Conservation (phyloP, 2,329 filamentous ascomycete genomes). For the Penicillium sp. region DNA sequence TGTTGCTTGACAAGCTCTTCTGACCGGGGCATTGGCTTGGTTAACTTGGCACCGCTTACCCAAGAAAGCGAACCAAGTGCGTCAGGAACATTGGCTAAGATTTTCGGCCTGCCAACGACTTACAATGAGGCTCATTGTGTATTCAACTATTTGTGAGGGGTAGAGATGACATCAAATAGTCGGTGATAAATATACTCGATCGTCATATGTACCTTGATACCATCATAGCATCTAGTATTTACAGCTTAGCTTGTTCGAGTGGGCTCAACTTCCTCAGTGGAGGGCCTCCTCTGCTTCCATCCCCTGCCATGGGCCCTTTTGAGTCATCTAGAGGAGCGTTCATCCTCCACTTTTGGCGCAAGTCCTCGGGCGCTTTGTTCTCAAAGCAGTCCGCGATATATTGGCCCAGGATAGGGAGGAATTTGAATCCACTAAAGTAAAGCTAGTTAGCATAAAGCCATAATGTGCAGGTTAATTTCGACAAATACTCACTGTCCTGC, state of each 20-base stretch:
- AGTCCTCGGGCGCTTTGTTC: constrained; percentile 38
- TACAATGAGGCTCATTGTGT: neutral
- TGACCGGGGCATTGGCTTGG: no score
- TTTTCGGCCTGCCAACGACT: neutral
- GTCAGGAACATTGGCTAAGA: neutral
- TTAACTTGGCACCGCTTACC: no score
- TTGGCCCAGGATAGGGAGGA: constrained; percentile 57
- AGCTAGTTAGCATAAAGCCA: constrained; percentile 3
- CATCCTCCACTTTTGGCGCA: constrained; percentile 52
- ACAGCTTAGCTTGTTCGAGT: constrained; percentile 21
- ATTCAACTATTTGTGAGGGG: neutral
- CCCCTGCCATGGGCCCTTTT: constrained; percentile 14
- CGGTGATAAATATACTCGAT: neutral
- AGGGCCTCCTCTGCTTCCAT: constrained; percentile 26
- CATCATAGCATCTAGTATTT: neutral
- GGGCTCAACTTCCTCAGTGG: constrained; percentile 18
- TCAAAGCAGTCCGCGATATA: constrained; percentile 52
- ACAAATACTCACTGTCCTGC: constrained; percentile 19
- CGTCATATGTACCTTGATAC: neutral
- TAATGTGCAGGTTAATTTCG: neutral
- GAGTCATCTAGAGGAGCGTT: constrained; percentile 1
- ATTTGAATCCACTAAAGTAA: constrained; percentile 45
- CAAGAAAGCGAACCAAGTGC: no score
- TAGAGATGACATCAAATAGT: neutral
- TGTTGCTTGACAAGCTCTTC: no score